phyloP scores from a whole-genome alignment of 495 filamentous ascomycete genomes.

The Aspergillus incahuasiensis region DNA sequence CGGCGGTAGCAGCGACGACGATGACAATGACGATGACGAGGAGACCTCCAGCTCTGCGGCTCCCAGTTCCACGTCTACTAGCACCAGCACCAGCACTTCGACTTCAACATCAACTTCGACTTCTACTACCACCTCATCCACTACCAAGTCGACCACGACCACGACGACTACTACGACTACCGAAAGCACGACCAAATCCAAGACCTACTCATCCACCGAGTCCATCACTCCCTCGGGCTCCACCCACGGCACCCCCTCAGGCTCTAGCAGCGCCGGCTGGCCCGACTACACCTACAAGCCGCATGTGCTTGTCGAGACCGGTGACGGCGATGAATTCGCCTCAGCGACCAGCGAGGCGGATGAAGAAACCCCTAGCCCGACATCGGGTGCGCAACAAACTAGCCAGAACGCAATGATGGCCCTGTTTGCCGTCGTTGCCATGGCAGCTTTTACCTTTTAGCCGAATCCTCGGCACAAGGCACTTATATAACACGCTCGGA shows the following conservation, averaged over 20 bases:
- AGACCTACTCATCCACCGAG: slow-evolving; percentile 17
- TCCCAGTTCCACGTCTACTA: slow-evolving; percentile 14
- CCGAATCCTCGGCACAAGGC: neutral
- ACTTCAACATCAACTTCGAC: slow-evolving; percentile 16
- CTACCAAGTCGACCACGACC: neutral
- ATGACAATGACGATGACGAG: slow-evolving; percentile 12
- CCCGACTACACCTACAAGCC: slow-evolving; percentile 32
- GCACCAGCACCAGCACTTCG: slow-evolving; percentile 10
- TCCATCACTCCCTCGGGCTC: slow-evolving; percentile 24
- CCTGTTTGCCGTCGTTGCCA: slow-evolving; percentile 5
- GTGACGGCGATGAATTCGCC: neutral
- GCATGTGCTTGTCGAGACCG: slow-evolving; percentile 31
- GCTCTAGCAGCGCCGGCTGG: slow-evolving; percentile 16
- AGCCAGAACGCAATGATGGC: slow-evolving; percentile 12
- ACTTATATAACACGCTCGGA: neutral
- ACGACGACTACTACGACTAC: slow-evolving; percentile 16
- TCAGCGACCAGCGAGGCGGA: slow-evolving; percentile 5
- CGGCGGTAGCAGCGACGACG: slow-evolving; percentile 14
- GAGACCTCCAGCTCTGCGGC: slow-evolving; percentile 18
- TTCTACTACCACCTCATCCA: slow-evolving; percentile 7
- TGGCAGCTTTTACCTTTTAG: slow-evolving; percentile 8
- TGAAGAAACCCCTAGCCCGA: slow-evolving; percentile 5
- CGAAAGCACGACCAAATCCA: slow-evolving; percentile 18
- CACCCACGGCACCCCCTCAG: slow-evolving; percentile 19
- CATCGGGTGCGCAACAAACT: slow-evolving; percentile 1